These are phyloP conservation scores for Penicillium nucicola DNA, from an alignment of 495 filamentous ascomycete genomes.

Conservation along the genomic window DNA sequence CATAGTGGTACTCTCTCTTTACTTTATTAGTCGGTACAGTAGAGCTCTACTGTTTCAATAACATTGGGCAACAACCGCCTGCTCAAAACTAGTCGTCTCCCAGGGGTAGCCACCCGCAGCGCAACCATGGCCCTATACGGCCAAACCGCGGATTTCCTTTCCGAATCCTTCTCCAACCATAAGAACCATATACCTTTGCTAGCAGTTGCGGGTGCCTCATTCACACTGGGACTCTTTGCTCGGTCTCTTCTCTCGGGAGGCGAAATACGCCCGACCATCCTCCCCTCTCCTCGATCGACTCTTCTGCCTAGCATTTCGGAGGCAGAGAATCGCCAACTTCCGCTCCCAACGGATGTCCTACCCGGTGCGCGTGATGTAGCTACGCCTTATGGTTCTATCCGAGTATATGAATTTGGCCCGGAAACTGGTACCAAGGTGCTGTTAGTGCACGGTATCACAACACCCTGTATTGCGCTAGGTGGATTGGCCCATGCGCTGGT, in stretches of 20 bases:
- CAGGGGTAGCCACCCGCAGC: conserved; percentile 5
- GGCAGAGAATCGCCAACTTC: conserved; percentile 46
- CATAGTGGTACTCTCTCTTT: background rate
- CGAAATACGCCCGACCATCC: conserved; percentile 14
- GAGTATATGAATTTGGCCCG: conserved; percentile 92
- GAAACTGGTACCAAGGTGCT: conserved; percentile 73
- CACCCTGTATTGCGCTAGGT: conserved; percentile 70
- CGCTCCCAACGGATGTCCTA: conserved; percentile 71
- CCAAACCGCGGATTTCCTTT: conserved; percentile 38
- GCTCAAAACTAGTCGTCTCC: background rate
- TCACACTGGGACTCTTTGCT: conserved; percentile 40
- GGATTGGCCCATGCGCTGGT: conserved; percentile 67
- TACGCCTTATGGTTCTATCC: conserved; percentile 74
- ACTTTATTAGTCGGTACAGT: background rate
- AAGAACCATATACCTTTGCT: conserved; percentile 39
- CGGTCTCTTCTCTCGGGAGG: conserved; percentile 28
- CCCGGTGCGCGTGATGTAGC: conserved; percentile 72
- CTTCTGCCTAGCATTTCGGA: conserved; percentile 44
- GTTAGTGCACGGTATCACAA: conserved; percentile 83
- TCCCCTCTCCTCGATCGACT: conserved; percentile 47
- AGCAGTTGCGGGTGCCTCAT: conserved; percentile 39
- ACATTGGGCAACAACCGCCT: background rate
- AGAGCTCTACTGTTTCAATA: background rate
- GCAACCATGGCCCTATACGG: conserved; percentile 36
- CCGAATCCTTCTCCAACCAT: conserved; percentile 35